Base-by-base conservation (phyloP, 371 early-diverging fungal species). In the Mucor velutinosus region DNA sequence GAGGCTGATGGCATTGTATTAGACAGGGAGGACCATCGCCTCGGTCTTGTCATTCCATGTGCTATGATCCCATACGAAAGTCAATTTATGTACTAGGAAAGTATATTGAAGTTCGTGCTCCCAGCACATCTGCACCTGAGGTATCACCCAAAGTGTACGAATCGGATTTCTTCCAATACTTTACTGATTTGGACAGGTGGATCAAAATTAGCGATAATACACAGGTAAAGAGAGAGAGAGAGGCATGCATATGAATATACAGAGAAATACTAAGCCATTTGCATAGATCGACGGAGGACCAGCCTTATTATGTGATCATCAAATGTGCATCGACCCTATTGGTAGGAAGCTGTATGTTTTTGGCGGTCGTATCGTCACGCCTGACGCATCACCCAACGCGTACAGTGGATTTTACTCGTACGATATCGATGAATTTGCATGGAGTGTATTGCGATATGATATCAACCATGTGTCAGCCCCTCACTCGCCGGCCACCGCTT, bases 11-110 rank as follows among this genome's bases (percentile, higher is more conserved):
- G 15, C 15, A 33, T 12, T 17, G 7, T 39, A 29, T 10, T 68
- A 92, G 92, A 15, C 82, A 93, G 71, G 90, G 90, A 32, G 97
- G 97, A 0, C 99, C 99, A 0, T 85, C 90, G 25, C 89, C 94
- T 23, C 84, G 97, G n/a, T 95, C 96, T 7, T 97, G 96, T 77
- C 98, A 98, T 78, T 93, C 93, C 69, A 94, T 96, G 57, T 92
- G 93, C 74, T 92, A 90, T 74, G 96, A 97, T 72, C 86, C 93
- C 7, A 76, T 78, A 12, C 83, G 83, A 32, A 83, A 86, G 47
- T 85, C 84, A 6, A 84, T 98, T 12, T 97, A 92, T 75, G 78
- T 94, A 4, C 75, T 96, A 56, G 99, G 99, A 19, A 86, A 87
- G 62, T 98, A 94, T 70, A 88, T 96, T 15, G 95, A 95, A 58